phyloP scores from a whole-genome alignment of 345 rosid genomes.

The Rhizophora mangle region DNA sequence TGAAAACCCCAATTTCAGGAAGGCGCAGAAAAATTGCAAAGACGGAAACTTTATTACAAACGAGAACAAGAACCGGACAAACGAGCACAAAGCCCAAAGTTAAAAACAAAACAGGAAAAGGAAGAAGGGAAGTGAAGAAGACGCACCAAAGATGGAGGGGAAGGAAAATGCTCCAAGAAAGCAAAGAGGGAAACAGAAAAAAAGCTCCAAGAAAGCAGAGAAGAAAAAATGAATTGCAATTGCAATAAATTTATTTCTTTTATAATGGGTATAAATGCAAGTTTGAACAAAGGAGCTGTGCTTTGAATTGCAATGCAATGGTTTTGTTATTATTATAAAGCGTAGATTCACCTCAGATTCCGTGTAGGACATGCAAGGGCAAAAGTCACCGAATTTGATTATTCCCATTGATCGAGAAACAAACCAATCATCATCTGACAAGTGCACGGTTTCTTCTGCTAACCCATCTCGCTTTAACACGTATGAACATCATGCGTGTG shows the following conservation, averaged over 20 bases:
- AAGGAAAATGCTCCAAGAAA: neutral
- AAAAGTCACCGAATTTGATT: neutral
- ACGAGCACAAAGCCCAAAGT: neutral
- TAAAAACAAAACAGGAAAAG: neutral
- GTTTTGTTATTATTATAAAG: neutral
- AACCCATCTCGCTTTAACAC: no score
- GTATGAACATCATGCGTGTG: no score
- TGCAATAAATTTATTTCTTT: neutral
- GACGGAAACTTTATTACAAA: neutral
- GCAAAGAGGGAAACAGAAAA: neutral
- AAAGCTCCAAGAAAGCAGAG: neutral
- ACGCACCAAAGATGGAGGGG: neutral
- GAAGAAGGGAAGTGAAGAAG: neutral
- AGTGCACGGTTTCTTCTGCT: neutral
- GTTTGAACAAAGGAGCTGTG: neutral
- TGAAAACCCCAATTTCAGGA: neutral
- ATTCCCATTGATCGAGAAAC: neutral
- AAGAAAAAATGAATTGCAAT: neutral
- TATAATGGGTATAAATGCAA: neutral
- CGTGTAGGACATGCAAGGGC: conserved; percentile 1
- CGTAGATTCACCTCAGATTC: conserved; percentile 10
- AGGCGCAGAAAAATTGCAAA: neutral
- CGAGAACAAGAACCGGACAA: neutral
- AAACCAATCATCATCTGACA: conserved; percentile 7
- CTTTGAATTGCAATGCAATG: neutral